phyloP scores from a whole-genome alignment of 371 early-diverging fungal genomes.

The Fennellomyces sp. region DNA sequence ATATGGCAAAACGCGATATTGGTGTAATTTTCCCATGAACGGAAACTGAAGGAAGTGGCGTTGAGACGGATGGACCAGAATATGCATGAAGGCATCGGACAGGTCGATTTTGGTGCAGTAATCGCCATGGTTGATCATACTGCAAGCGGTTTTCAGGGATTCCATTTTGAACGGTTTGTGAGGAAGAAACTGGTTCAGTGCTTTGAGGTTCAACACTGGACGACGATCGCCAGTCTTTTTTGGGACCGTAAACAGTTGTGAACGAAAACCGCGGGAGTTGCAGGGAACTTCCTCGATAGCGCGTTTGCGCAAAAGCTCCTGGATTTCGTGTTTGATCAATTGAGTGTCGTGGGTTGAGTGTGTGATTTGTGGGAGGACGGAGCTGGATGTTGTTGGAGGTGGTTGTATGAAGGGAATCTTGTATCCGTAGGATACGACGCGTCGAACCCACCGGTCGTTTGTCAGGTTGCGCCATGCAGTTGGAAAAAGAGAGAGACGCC shows the following conservation, averaged over 20 bases:
- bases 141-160: conserved; percentile 13
- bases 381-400: too few relatives aligned
- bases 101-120: conserved; percentile 17
- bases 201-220: conserved; percentile 27
- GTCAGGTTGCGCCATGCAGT: background rate
- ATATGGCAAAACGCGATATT: conserved; percentile 31
- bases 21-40: conserved; percentile 21
- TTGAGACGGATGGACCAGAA: conserved; percentile 1
- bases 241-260: conserved; percentile 24
- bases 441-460: background rate
- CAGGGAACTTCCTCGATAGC: conserved; percentile 4
- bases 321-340: background rate
- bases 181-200: conserved; percentile 20
- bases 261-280: conserved; percentile 11
- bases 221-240: conserved; percentile 22
- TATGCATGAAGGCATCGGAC: conserved; percentile 18
- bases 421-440: background rate
- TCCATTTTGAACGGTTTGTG: conserved; percentile 33
- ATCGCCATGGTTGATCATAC: conserved; percentile 20
- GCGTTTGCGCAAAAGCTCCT: background rate
- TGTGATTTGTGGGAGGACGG: too few relatives aligned
- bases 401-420: background rate
- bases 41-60: conserved; percentile 24
- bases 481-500: background rate
- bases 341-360: too few relatives aligned